Conservation (phyloP, 1,139 yeast genomes). For the Pichia sp. region DNA sequence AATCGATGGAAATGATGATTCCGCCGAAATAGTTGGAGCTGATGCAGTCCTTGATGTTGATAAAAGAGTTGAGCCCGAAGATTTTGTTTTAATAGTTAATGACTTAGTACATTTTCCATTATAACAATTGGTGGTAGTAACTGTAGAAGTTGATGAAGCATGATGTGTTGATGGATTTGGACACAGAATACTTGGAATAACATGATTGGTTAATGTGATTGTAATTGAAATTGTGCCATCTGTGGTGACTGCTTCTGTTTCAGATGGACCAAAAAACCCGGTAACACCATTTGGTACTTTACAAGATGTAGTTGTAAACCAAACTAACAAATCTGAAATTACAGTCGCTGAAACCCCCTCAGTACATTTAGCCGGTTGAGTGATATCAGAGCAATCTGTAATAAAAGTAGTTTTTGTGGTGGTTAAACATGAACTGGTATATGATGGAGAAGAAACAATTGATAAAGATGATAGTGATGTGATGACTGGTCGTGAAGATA, state of each 20-base stretch:
- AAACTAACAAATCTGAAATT: slow-evolving; percentile 4
- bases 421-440: not conserved
- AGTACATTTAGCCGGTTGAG: slow-evolving; percentile 4
- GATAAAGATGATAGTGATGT: slow-evolving; percentile 1
- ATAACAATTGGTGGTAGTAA: slow-evolving; percentile 1
- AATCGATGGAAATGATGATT: not conserved
- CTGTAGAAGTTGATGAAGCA: not conserved
- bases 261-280: slow-evolving; percentile 12
- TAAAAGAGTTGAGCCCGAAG: not conserved
- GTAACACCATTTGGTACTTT: slow-evolving; percentile 6
- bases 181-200: slow-evolving; percentile 10
- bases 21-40: not conserved
- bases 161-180: slow-evolving; percentile 1
- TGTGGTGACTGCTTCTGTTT: not conserved
- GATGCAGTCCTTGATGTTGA: not conserved
- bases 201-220: slow-evolving; percentile 2
- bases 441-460: not conserved
- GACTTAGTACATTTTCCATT: not conserved
- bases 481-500: no score
- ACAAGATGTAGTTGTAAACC: slow-evolving; percentile 13
- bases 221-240: not conserved
- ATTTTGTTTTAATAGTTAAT: not conserved
- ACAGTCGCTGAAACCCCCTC: slow-evolving; percentile 9
- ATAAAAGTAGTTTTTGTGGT: not conserved
- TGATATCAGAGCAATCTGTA: slow-evolving; percentile 2